Conservation (phyloP, 495 filamentous ascomycete species). For the Hypomontagnella monticulosa region DNA sequence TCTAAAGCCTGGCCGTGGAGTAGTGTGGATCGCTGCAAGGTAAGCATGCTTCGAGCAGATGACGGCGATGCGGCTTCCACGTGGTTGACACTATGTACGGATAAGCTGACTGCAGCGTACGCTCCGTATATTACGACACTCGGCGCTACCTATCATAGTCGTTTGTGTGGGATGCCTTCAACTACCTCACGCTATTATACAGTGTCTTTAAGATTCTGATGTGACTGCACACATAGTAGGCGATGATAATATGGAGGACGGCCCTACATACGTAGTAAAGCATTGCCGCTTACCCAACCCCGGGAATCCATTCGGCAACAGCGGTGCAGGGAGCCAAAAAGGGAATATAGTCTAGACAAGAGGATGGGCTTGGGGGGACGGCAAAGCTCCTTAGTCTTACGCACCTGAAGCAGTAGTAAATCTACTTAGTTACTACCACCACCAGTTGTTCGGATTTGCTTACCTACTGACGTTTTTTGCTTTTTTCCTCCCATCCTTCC, state of each 20-base stretch:
- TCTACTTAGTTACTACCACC: not conserved
- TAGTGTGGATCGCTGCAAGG: slow-evolving; percentile 8
- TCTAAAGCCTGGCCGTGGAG: no score
- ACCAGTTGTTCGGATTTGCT: no score
- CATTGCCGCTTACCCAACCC: not conserved
- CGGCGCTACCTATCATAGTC: not conserved
- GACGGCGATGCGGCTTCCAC: slow-evolving; percentile 33
- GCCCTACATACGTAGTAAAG: no score
- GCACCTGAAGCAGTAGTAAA: not conserved
- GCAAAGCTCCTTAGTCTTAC: slow-evolving; percentile 8
- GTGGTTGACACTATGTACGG: slow-evolving; percentile 17
- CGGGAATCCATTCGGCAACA: not conserved
- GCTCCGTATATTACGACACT: not conserved
- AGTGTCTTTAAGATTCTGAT: slow-evolving; percentile 5
- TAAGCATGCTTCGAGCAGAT: slow-evolving; percentile 9
- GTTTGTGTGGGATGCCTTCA: not conserved
- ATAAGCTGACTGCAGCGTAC: slow-evolving; percentile 35
- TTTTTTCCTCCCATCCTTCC: not conserved
- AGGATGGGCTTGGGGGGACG: not conserved
- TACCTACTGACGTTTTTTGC: not conserved
- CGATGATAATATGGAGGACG: no score
- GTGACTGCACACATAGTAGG: no score
- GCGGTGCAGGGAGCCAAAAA: slow-evolving; percentile 3
- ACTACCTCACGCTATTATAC: not conserved
- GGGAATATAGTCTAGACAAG: slow-evolving; percentile 3